Percentiles rank a stretch among this genome's conserved stretches.
phyloP scores from a whole-genome alignment of 805 yeast species.

The Candida maltosa region DNA sequence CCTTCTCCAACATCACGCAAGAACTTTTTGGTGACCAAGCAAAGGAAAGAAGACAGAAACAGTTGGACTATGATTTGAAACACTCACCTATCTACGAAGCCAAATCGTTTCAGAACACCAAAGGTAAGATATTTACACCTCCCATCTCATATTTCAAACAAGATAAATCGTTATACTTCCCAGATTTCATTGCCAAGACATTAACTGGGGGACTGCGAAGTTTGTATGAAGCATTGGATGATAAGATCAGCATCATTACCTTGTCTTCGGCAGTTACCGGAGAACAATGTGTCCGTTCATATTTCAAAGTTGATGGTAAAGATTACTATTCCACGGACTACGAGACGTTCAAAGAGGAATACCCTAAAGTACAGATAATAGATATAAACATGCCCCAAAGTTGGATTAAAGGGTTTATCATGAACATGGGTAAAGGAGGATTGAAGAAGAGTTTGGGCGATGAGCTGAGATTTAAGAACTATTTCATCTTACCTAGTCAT shows the following conservation, averaged over 20 bases:
- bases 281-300: conserved; percentile 59
- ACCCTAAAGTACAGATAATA: conserved; percentile 63
- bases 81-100: conserved; percentile 44
- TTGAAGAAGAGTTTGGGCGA: conserved; percentile 42
- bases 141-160: conserved; percentile 76
- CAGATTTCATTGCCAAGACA: conserved; percentile 65
- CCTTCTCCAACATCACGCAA: conserved; percentile 14
- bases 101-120: conserved; percentile 57
- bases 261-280: conserved; percentile 70
- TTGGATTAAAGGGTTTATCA: conserved; percentile 56
- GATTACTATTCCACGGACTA: conserved; percentile 38
- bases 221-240: conserved; percentile 38
- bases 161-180: conserved; percentile 76
- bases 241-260: conserved; percentile 61
- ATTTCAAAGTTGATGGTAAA: conserved; percentile 46
- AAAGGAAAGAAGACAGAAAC: conserved; percentile 33
- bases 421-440: conserved; percentile 47
- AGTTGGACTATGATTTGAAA: conserved; percentile 38
- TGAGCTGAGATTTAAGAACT: conserved; percentile 49
- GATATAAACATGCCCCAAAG: conserved; percentile 78
- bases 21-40: conserved; percentile 32
- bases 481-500: conserved; percentile 61
- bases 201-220: conserved; percentile 36
- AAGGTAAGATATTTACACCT: conserved; percentile 80
- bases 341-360: conserved; percentile 32